Evolutionary conservation across 1,284 basidiomycete genomes (phyloP).

Genomic region (Pseudomicrostroma phylloplanum): DNA sequence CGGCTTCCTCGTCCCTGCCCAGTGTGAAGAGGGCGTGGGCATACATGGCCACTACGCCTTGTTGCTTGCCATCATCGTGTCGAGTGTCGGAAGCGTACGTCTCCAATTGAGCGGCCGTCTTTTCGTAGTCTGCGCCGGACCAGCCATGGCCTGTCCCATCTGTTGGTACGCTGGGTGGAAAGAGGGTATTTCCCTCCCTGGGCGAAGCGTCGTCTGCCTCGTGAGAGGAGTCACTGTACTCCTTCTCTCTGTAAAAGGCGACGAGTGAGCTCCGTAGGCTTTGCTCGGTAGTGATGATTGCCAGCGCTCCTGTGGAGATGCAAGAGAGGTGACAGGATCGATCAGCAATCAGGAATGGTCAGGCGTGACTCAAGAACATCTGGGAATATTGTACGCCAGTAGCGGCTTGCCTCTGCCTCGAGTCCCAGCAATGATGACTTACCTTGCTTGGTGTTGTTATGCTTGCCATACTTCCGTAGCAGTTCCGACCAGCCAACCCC

Average conservation of each 20-base stretch:
- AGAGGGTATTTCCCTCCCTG: constrained; percentile 17
- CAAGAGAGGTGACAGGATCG: no score
- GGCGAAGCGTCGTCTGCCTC: constrained; percentile 11
- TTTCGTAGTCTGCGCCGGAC: constrained; percentile 24
- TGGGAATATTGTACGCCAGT: no score
- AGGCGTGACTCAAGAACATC: no score
- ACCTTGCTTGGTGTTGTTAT: constrained; percentile 41
- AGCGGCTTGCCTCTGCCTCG: no score
- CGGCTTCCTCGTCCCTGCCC: constrained; percentile 40
- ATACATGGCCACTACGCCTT: constrained; percentile 20
- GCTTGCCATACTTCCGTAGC: constrained; percentile 49
- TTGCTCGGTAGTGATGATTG: constrained; percentile 7
- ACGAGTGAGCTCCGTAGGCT: constrained; percentile 7
- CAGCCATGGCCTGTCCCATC: constrained; percentile 27
- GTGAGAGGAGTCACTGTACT: constrained; percentile 18
- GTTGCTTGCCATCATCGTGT: constrained; percentile 11
- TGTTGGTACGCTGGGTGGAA: constrained; percentile 29
- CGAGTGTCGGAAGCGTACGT: constrained; percentile 22
- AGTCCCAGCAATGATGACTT: constrained; percentile 9
- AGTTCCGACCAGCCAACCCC: constrained; percentile 42
- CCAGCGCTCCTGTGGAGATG: background rate
- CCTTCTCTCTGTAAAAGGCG: constrained; percentile 18
- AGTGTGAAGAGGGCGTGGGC: constrained; percentile 38
- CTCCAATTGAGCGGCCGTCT: constrained; percentile 26
- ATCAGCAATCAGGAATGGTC: no score